These are phyloP conservation scores for Russula olivacea DNA, from an alignment of 768 basidiomycete species.

Conservation along the genomic window DNA sequence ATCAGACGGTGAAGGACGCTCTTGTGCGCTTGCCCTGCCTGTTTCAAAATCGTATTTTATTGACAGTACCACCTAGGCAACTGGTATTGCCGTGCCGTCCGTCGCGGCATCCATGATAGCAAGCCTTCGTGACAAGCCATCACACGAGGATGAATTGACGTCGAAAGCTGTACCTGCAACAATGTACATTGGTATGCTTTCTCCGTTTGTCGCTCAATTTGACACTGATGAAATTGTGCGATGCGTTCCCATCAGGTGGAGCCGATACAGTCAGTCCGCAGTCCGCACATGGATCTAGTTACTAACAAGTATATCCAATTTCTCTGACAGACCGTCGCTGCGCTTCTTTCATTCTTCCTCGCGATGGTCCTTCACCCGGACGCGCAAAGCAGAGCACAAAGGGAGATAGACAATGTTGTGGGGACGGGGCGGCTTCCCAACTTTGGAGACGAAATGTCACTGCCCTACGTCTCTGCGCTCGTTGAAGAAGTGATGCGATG, in stretches of 20 bases:
- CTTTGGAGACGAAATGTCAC: conserved; percentile 23
- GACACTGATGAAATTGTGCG: not conserved
- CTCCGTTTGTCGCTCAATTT: not conserved
- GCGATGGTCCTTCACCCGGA: conserved; percentile 31
- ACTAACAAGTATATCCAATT: not conserved
- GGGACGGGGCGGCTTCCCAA: conserved; percentile 29
- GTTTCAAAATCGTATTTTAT: not conserved
- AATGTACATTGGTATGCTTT: conserved; percentile 17
- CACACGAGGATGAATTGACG: conserved; percentile 14
- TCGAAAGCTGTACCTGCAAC: conserved; percentile 22
- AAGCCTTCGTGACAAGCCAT: conserved; percentile 10
- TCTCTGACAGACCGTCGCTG: conserved; percentile 26
- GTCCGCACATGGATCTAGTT: not conserved
- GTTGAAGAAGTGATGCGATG: conserved; percentile 28
- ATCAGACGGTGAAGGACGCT: conserved; percentile 23
- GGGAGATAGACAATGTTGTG: conserved; percentile 29
- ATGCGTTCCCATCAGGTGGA: conserved; percentile 5
- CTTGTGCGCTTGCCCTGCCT: not conserved
- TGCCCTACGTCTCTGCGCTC: conserved; percentile 30
- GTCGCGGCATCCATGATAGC: conserved; percentile 20
- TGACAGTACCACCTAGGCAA: conserved; percentile 2
- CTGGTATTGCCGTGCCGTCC: conserved; percentile 11
- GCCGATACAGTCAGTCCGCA: conserved; percentile 21
- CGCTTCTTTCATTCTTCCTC: conserved; percentile 30
- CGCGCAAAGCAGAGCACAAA: conserved; percentile 28